A percentile compares a stretch with the other conserved stretches of the same genome.
These are phyloP conservation scores for Hyaloscypha variabilis DNA, from an alignment of 495 filamentous ascomycete genomes.

Conservation along the genomic window DNA sequence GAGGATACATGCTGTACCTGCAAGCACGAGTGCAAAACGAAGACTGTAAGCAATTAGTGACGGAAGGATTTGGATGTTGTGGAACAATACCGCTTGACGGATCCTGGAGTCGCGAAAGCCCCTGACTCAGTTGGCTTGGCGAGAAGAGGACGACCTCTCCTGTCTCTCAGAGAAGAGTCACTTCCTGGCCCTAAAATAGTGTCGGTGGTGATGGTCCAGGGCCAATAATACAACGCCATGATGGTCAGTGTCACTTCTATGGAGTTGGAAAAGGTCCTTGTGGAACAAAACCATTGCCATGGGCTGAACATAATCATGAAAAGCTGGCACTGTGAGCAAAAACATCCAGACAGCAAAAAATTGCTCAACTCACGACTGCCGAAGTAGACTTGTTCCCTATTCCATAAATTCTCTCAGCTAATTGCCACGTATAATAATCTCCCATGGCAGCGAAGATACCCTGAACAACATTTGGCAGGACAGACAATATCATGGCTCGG, in stretches of 20 bases:
- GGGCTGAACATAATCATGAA: conserved; percentile 78
- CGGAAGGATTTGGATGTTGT: background rate
- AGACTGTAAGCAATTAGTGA: conserved; percentile 45
- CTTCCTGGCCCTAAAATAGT: conserved; percentile 3
- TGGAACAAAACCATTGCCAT: conserved; percentile 97
- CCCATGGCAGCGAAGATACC: conserved; percentile 74
- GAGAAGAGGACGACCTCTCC: background rate
- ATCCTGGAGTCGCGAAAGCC: conserved; percentile 13
- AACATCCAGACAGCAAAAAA: background rate
- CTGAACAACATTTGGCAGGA: conserved; percentile 75
- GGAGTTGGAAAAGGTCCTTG: conserved; percentile 90
- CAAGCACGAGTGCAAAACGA: conserved; percentile 69
- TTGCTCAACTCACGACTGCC: conserved; percentile 60
- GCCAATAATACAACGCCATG: conserved; percentile 81
- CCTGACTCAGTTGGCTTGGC: conserved; percentile 1
- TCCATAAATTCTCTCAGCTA: conserved; percentile 76
- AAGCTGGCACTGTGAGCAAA: conserved; percentile 42
- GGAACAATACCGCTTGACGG: conserved; percentile 21
- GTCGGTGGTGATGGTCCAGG: conserved; percentile 63
- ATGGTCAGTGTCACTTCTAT: conserved; percentile 87
- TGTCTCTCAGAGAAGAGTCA: background rate
- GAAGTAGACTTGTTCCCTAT: conserved; percentile 61
- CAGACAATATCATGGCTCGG: conserved; percentile 65
- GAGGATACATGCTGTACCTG: conserved; percentile 82
- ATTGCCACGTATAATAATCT: conserved; percentile 89